Base-by-base conservation (phyloP, 768 basidiomycete species). In the Russula sp. region DNA sequence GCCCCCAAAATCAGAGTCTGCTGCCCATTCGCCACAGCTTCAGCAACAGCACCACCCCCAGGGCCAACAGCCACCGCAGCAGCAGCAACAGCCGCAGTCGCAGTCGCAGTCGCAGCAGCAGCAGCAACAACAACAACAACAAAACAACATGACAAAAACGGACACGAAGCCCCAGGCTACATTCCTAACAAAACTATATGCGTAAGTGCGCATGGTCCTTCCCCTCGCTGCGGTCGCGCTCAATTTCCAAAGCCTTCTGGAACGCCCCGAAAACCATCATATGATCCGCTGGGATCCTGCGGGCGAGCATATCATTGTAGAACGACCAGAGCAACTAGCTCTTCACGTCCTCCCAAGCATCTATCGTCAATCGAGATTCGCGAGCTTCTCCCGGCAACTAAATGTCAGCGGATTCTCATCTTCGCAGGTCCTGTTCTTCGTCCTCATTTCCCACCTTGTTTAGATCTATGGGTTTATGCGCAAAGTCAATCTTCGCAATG, bases 381-480 rank as follows among this genome's bases (percentile, higher is more conserved):
- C 94, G 57, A 92, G 90, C 83, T 97, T 96, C 83, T 95, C 93
- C 70, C 86, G 94, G 77, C 94, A 97, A 83, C 86, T 97, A 74
- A 97, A 97, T 79, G 93, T 96, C 60, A 57, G 68, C 40, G 36
- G 53, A 44, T 61, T 54, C 62, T 60, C 62, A 53, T 61, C 62
- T 60, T 67, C 66, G 60, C 64, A 48, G 57, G 32, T 54, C 57
- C 36, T 66, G 62, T 61, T 42, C 67, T 60, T 66, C 69, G 54
- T 67, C 63, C 73, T 71, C 59, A 55, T 66, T 26, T 67, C 66
- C 42, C 59, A 36, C 61, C 70, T 61, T 61, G 30, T 65, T 57
- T 65, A 96, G 94, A 97, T 97, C 77, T 97, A 97, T 80, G 94
- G 94, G 69, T 97, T 94, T 81, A 95, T 95, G 92, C 92, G 94